phyloP scores from a whole-genome alignment of 805 yeast species.

The Cyberlindnera petersonii region DNA sequence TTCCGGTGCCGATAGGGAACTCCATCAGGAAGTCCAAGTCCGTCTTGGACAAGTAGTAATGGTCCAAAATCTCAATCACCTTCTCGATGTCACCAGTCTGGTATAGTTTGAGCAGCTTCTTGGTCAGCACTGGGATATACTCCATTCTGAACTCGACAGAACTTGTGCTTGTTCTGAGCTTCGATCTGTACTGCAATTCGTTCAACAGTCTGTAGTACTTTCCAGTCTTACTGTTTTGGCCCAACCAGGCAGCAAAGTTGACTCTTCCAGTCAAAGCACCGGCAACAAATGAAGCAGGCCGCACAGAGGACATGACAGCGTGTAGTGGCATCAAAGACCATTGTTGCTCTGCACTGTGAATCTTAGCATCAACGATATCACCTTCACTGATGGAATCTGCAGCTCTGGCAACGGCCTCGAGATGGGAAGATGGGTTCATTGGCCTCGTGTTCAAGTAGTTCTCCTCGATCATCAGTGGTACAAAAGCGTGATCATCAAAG shows the following conservation, averaged over 20 bases:
- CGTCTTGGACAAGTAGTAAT: constrained; percentile 79
- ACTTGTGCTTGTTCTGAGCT: constrained; percentile 75
- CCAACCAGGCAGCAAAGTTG: constrained; percentile 82
- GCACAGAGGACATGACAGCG: constrained; percentile 79
- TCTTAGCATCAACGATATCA: constrained; percentile 75
- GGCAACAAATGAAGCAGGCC: constrained; percentile 70
- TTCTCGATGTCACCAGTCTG: constrained; percentile 56
- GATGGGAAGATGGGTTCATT: constrained; percentile 43
- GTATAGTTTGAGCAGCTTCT: constrained; percentile 57
- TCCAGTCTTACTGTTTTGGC: constrained; percentile 80
- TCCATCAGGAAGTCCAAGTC: constrained; percentile 92
- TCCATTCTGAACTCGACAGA: constrained; percentile 70
- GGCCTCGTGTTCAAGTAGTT: constrained; percentile 76
- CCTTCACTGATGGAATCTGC: constrained; percentile 84
- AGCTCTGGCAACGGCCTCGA: constrained; percentile 67
- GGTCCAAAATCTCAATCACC: constrained; percentile 73
- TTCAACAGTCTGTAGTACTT: constrained; percentile 78
- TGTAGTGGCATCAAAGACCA: constrained; percentile 94
- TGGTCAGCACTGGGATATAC: constrained; percentile 63
- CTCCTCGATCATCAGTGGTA: constrained; percentile 95
- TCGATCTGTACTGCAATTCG: constrained; percentile 83
- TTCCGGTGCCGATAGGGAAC: constrained; percentile 65
- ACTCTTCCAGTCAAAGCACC: constrained; percentile 69
- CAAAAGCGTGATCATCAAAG: constrained; percentile 90
- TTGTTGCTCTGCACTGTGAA: constrained; percentile 87